These are phyloP conservation scores for Dalbergia cultrata DNA, from an alignment of 306 rosid genomes.

Conservation along the genomic window DNA sequence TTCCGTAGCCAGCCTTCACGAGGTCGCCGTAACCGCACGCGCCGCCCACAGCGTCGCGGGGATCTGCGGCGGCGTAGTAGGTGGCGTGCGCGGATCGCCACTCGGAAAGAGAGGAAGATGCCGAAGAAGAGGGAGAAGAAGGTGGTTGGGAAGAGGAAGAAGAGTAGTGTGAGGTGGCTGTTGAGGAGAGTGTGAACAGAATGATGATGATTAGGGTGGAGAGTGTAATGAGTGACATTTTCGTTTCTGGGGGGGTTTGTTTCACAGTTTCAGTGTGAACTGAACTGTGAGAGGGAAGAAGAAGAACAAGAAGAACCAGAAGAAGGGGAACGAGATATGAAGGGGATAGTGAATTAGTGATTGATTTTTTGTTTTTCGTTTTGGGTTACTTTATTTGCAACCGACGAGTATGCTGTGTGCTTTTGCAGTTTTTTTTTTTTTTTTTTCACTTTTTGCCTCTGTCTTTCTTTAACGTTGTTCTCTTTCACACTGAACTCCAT, in stretches of 20 bases:
- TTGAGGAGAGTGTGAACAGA: slow-evolving; percentile 51
- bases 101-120: slow-evolving; percentile 54
- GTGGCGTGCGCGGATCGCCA: slow-evolving; percentile 96
- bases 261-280: background rate
- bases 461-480: background rate
- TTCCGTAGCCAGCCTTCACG: slow-evolving; percentile 73
- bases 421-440: slow-evolving; percentile 11
- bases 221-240: slow-evolving; percentile 54
- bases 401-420: background rate
- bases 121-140: slow-evolving; percentile 18
- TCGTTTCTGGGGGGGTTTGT: background rate
- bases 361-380: background rate
- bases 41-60: slow-evolving; percentile 85
- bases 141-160: slow-evolving; percentile 35
- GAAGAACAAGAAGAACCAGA: too few species aligned
- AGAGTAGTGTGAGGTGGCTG: slow-evolving; percentile 62
- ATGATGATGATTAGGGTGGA: slow-evolving; percentile 32
- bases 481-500: background rate
- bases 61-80: slow-evolving; percentile 89
- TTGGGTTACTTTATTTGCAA: slow-evolving; percentile 33
- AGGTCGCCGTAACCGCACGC: slow-evolving; percentile 97
- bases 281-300: background rate
- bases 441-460: background rate
- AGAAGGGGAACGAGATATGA: background rate
- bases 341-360: slow-evolving; percentile 1